Percentiles rank a stretch among this genome's conserved stretches.
These are phyloP conservation scores for Arthonia radiata DNA, from an alignment of 495 filamentous ascomycete species.

Conservation along the genomic window DNA sequence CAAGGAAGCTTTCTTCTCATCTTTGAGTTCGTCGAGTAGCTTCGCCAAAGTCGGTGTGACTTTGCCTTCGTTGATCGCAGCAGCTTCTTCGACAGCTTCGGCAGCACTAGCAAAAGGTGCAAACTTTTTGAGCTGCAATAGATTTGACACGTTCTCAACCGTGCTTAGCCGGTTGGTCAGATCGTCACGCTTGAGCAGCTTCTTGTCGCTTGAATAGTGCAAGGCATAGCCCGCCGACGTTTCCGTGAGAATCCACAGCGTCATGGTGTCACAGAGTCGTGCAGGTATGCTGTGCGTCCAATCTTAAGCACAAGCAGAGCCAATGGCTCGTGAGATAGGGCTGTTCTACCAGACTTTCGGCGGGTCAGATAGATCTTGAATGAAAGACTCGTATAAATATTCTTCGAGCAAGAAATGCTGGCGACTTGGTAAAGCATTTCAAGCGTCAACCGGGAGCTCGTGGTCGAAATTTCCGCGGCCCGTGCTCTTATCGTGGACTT, in stretches of 20 bases:
- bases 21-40: constrained; percentile 74
- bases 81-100: constrained; percentile 64
- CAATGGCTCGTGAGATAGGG: no score
- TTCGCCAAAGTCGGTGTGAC: constrained; percentile 71
- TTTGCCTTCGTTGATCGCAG: constrained; percentile 74
- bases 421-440: no score
- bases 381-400: no score
- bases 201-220: constrained; percentile 95
- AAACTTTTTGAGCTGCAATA: constrained; percentile 97
- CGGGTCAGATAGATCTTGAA: no score
- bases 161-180: constrained; percentile 46
- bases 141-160: constrained; percentile 60
- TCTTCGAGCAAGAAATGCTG: no score
- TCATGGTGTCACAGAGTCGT: constrained; percentile 25
- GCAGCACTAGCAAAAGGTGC: constrained; percentile 87
- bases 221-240: constrained; percentile 92
- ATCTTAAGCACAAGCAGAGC: no score
- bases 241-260: constrained; percentile 66
- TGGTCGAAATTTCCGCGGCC: no score
- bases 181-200: constrained; percentile 70
- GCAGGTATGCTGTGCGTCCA: no score
- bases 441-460: no score
- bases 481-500: no score
- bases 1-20: constrained; percentile 90
- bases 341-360: no score